Evolutionary conservation across 805 yeast genomes (phyloP), one percentile per base, ranked within the genome.

Genomic region (Candida dajiaensis): DNA sequence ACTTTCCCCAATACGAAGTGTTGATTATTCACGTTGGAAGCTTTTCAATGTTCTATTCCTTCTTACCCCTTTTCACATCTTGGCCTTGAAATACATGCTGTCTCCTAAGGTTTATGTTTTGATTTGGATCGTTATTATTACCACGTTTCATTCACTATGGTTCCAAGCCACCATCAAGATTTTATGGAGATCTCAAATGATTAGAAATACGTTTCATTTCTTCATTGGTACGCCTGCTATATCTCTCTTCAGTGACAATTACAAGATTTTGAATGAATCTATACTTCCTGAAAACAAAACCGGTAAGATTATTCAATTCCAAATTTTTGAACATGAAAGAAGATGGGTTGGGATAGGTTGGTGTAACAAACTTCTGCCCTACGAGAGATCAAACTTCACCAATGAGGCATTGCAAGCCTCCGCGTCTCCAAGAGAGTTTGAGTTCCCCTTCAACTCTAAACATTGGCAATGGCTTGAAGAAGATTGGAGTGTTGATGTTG

Each of bases 331-430:
- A 53, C 76, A 80, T 52, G 80, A 81, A 57, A 66, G 87, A 53
- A 64, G 84, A 41, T 79, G 85, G 83, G 31, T 80, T 3, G 84
- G 81, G 0, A 49, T 80, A 16, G 86, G 85, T 7, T 80, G 85
- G 85, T 62, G 74, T 35, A 68, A 70, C 42, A 63, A 66, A 16
- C 57, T 78, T 33, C 54, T 78, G 4, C 84, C 85, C 2, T 66
- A 69, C 46, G 85, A 80, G 50, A 54, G 84, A 22, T 55, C 77
- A 1, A 64, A 69, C 18, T 80, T 64, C 53, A 76, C 82, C 38
- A 71, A 69, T 48, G 73, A 65, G 23, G 59, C 68, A 13, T 64
- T 65, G 10, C 61, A 57, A 46, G 52, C 61, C 47, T 50, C 64
- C 21, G 41, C 62, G 36, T 46, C 60, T 31, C 57, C 69, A 19